A percentile compares a stretch with the other conserved stretches of the same genome.
Evolutionary conservation across 1,284 basidiomycete species (phyloP).

Genomic region (Cystobasidiaceae sp.): DNA sequence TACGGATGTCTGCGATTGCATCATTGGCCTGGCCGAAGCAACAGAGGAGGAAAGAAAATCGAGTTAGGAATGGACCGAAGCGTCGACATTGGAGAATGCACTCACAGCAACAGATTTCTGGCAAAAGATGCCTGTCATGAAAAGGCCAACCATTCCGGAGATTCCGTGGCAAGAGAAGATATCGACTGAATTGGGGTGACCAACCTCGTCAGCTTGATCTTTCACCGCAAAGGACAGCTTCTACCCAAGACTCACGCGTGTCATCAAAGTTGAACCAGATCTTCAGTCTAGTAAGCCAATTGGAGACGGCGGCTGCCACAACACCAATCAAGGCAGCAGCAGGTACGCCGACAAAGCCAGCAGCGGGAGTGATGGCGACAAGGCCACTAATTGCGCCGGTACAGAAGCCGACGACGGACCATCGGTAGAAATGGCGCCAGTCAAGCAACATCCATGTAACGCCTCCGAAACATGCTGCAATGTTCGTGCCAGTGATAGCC

Average conservation of each 20-base stretch:
- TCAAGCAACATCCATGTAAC: constrained; percentile 86
- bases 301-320: constrained; percentile 75
- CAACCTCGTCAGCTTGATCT: constrained; percentile 47
- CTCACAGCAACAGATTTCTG: constrained; percentile 68
- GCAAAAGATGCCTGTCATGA: constrained; percentile 77
- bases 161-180: constrained; percentile 86
- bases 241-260: constrained; percentile 35
- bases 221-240: no score
- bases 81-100: no score
- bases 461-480: constrained; percentile 70
- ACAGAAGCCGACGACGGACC: constrained; percentile 93
- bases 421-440: constrained; percentile 75
- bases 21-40: no score
- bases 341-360: constrained; percentile 70
- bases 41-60: no score
- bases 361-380: constrained; percentile 73
- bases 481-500: constrained; percentile 82
- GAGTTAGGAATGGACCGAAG: no score
- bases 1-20: constrained; percentile 50
- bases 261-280: constrained; percentile 69
- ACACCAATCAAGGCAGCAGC: constrained; percentile 81
- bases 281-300: constrained; percentile 93
- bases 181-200: constrained; percentile 62
- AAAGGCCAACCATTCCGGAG: constrained; percentile 80
- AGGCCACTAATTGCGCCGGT: constrained; percentile 73